phyloP scores from a whole-genome alignment of 768 basidiomycete species.

The Tricholoma matsutake region DNA sequence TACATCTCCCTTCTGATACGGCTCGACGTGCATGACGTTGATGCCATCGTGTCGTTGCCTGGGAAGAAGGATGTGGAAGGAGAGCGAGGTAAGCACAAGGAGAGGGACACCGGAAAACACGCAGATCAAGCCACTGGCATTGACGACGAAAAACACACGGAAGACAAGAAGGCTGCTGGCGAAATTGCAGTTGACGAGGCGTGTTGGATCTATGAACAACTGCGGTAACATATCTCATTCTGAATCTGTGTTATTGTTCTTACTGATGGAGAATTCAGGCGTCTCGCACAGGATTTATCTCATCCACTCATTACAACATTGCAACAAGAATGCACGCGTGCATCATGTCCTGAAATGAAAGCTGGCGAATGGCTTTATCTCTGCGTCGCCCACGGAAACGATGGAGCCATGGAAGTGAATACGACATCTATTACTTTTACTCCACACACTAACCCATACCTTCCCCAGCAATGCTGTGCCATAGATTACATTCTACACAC shows the following conservation, averaged over 20 bases:
- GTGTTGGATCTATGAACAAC: conserved; percentile 77
- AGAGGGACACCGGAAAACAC: conserved; percentile 28
- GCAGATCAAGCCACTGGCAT: conserved; percentile 33
- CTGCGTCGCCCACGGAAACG: conserved; percentile 92
- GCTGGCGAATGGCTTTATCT: conserved; percentile 98
- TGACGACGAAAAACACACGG: conserved; percentile 15
- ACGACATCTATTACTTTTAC: background rate
- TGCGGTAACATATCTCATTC: conserved; percentile 33
- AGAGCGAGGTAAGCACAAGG: conserved; percentile 25
- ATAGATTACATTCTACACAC: conserved; percentile 96
- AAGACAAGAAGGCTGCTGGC: conserved; percentile 19
- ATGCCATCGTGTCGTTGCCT: conserved; percentile 76
- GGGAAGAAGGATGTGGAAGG: conserved; percentile 39
- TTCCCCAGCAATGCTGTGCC: conserved; percentile 82
- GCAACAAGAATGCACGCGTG: conserved; percentile 83
- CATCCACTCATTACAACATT: conserved; percentile 82
- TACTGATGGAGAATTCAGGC: conserved; percentile 40
- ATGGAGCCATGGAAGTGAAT: conserved; percentile 80
- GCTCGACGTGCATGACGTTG: conserved; percentile 84
- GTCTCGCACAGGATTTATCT: conserved; percentile 83
- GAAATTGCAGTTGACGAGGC: conserved; percentile 72
- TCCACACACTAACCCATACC: background rate
- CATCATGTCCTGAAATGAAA: conserved; percentile 95
- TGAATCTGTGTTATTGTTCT: background rate
- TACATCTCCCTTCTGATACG: conserved; percentile 88